Base-by-base conservation (phyloP, 2,329 filamentous ascomycete species). In the Fusarium pininemorale region DNA sequence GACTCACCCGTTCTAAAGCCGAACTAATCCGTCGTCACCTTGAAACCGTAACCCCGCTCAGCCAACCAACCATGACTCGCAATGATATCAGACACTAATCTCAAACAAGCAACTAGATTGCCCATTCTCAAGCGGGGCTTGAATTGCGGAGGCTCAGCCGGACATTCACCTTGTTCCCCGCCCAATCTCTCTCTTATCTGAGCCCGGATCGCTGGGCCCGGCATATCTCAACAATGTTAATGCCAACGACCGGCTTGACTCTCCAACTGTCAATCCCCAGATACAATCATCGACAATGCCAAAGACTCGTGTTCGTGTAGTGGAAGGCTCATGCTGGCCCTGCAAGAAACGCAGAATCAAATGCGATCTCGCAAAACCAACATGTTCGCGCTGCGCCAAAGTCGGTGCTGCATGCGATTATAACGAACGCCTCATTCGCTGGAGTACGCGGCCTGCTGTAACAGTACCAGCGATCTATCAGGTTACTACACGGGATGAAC, bases 261-360 rank as follows among this genome's bases (percentile, higher is more conserved):
- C 38, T 35, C 14, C 10, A 26, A 16, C 26, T 18, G 22, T 22
- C 18, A 39, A 9, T 11, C 16, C 8, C 16, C 5, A 6, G 6
- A 4, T 14, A 22, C 26, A 54, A 9, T 22, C 12, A 15, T 28
- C n/a, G 7, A 35, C 0, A n/a, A 39, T 30, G 14, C 45, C 65
- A 30, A 75, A 75, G n/a, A 30, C 72, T 3, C 65, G 77, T n/a
- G 58, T 78, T 3, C 63, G 77, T 16, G 73, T 79, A 14, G 77
- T 78, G 6, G 74, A 78, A 18, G 84, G 84, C n/a, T 85, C 84
- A 11, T 85, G 84, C 70, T 85, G 84, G 84, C 79, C 81, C 28
- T 85, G 84, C 77, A 85, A 84, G 70, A 83, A 85, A 54, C 81
- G 84, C 16, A 79, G 84, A 30, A 83, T 85, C 48, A 84, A 85